Evolutionary conservation across 2,329 filamentous ascomycete genomes (phyloP).

Genomic region (Ophiognomonia clavigignenti-juglandacearum): DNA sequence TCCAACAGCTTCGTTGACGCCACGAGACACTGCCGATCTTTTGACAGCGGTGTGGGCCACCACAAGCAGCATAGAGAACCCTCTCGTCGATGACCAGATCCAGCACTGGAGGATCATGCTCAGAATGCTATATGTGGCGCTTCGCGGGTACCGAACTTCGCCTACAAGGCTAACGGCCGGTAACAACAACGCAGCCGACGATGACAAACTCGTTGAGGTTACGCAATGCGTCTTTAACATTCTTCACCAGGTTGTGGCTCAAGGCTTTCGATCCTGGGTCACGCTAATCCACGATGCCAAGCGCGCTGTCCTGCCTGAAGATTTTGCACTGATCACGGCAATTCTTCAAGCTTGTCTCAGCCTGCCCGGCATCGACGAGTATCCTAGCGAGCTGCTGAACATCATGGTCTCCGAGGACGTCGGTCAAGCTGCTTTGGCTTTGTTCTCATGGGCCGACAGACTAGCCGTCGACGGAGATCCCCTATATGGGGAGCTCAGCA

Average conservation of each 20-base stretch:
- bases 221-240: constrained; percentile 70
- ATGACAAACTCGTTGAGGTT: constrained; percentile 37
- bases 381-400: constrained; percentile 65
- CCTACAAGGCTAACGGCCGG: constrained; percentile 25
- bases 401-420: constrained; percentile 68
- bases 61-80: constrained; percentile 49
- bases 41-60: constrained; percentile 46
- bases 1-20: constrained; percentile 49
- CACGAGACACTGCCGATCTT: constrained; percentile 48
- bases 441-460: constrained; percentile 92
- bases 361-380: constrained; percentile 69
- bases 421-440: constrained; percentile 73
- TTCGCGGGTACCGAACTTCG: constrained; percentile 58
- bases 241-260: constrained; percentile 71
- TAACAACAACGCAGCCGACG: constrained; percentile 25
- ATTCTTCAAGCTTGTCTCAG: constrained; percentile 80
- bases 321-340: constrained; percentile 82
- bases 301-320: constrained; percentile 62
- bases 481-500: constrained; percentile 86
- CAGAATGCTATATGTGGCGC: constrained; percentile 76
- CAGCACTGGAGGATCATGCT: constrained; percentile 79
- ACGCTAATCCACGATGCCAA: constrained; percentile 75
- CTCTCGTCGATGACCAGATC: constrained; percentile 46
- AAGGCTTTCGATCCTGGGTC: constrained; percentile 77
- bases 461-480: constrained; percentile 76